Conservation (phyloP, 768 basidiomycete species). For the Neoboletus subvelutipes region DNA sequence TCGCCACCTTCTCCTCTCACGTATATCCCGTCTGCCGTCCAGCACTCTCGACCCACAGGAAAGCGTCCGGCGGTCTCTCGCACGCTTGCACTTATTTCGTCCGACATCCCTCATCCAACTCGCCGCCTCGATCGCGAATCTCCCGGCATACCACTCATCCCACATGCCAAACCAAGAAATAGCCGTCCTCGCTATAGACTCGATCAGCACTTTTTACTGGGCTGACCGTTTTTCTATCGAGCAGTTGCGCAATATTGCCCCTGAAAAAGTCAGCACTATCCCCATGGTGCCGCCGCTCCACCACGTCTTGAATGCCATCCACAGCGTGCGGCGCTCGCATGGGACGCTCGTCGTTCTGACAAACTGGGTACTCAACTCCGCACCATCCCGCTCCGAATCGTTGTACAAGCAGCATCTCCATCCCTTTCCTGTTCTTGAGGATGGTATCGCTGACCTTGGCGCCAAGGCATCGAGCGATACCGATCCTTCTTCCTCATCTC, state of each 20-base stretch:
- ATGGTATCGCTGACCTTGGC: constrained; percentile 13
- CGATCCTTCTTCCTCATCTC: constrained; percentile 20
- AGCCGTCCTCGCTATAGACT: constrained; percentile 71
- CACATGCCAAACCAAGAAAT: constrained; percentile 54
- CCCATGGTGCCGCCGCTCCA: constrained; percentile 36
- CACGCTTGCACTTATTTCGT: constrained; percentile 63
- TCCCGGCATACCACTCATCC: constrained; percentile 53
- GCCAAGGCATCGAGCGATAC: constrained; percentile 9
- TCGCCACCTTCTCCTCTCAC: constrained; percentile 47
- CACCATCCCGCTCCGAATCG: constrained; percentile 19
- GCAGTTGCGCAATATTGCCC: constrained; percentile 38
- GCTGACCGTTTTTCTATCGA: constrained; percentile 65
- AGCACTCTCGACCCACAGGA: constrained; percentile 22
- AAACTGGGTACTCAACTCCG: constrained; percentile 55
- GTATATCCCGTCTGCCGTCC: constrained; percentile 36
- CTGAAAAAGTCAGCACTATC: constrained; percentile 8
- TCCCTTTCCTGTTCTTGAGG: constrained; percentile 38
- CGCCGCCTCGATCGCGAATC: constrained; percentile 59
- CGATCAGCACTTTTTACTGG: constrained; percentile 78
- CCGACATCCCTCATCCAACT: constrained; percentile 69
- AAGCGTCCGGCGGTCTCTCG: constrained; percentile 42
- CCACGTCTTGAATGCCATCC: constrained; percentile 49
- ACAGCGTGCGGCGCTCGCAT: constrained; percentile 48
- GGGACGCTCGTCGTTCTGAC: constrained; percentile 54
- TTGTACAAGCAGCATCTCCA: constrained; percentile 55